Base-by-base conservation (phyloP, 345 rosid species). In the Carallia pectinifolia region DNA sequence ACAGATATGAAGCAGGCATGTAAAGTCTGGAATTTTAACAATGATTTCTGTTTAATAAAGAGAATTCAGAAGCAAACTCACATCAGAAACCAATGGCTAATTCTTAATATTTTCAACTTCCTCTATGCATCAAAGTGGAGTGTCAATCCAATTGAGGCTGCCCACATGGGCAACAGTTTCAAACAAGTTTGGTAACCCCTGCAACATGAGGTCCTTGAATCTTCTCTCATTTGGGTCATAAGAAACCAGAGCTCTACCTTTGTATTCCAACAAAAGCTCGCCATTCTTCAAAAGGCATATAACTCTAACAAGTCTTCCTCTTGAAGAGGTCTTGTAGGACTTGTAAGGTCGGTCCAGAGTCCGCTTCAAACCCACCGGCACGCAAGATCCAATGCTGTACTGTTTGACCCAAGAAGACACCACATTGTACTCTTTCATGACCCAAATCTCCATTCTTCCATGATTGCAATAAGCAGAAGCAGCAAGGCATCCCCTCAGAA, bases 361-460 rank as follows among this genome's bases (percentile, higher is more conserved):
- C 15, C 85, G 90, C 76, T 93, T 89, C 76, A 91, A 67, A 12
- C 87, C 85, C 78, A 87, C 91, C 1, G 97, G 97, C 77, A 81
- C 71, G 78, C 87, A 87, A 52, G 89, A 61, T 40, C 97, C 97
- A 69, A 93, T 76, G 62, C 70, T 82, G 74, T 66, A 85, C 53
- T 88, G 83, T 68, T 83, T 93, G 0, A 72, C 69, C 98, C 98
- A 93, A 5, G 98, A 89, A 47, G 83, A 93, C 48, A 84, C 85
- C 67, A 70, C 88, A 53, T 84, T 74, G 64, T 90, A 89, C 33
- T 71, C 84, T 77, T 83, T 89, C 98, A 93, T 91, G 0, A 85
- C 87, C 98, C 98, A 94, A 23, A 91, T 87, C 78, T 91, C 98
- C 78, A 91, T 27, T 79, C 84, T 86, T 71, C 88, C 83, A 62